Percentiles rank a stretch among this genome's conserved stretches.
These are phyloP conservation scores for Eragrostis nindensis DNA, from an alignment of 176 grass and related monocot species.

Conservation along the genomic window DNA sequence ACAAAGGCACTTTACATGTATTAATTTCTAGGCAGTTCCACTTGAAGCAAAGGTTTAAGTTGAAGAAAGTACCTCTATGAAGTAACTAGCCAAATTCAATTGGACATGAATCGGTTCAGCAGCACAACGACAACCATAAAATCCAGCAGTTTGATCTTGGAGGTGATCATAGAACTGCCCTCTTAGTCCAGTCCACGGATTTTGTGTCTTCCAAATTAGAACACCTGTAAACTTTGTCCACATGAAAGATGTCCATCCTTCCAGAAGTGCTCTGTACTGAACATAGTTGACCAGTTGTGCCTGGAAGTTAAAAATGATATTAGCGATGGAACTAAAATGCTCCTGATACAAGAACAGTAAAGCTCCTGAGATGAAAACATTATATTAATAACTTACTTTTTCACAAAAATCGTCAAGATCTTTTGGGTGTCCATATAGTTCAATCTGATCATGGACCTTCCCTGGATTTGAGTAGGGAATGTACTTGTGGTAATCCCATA, in stretches of 20 bases:
- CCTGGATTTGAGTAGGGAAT: conserved; percentile 93
- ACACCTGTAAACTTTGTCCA: conserved; percentile 96
- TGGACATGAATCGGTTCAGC: conserved; percentile 88
- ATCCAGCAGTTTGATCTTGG: conserved; percentile 89
- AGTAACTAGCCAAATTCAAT: conserved; percentile 82
- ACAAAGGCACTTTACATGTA: conserved; percentile 26
- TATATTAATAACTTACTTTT: conserved; percentile 58
- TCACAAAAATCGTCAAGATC: conserved; percentile 90
- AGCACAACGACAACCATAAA: conserved; percentile 90
- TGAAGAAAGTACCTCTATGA: conserved; percentile 70
- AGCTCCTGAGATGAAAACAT: conserved; percentile 2
- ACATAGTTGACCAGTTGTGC: conserved; percentile 92
- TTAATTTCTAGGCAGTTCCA: conserved; percentile 21
- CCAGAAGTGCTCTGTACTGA: conserved; percentile 94
- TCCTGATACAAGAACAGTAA: conserved; percentile 22
- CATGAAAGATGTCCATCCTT: conserved; percentile 99
- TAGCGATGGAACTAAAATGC: conserved; percentile 34
- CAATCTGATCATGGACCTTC: conserved; percentile 93
- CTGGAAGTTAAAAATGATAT: conserved; percentile 50
- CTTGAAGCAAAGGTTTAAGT: conserved; percentile 1
- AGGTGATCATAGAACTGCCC: conserved; percentile 99
- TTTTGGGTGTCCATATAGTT: conserved; percentile 72
- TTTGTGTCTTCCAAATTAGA: conserved; percentile 97
- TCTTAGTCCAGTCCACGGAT: conserved; percentile 94
- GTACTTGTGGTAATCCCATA: conserved; percentile 99